phyloP scores from a whole-genome alignment of 805 yeast genomes.

The Clavispora santaluciae region DNA sequence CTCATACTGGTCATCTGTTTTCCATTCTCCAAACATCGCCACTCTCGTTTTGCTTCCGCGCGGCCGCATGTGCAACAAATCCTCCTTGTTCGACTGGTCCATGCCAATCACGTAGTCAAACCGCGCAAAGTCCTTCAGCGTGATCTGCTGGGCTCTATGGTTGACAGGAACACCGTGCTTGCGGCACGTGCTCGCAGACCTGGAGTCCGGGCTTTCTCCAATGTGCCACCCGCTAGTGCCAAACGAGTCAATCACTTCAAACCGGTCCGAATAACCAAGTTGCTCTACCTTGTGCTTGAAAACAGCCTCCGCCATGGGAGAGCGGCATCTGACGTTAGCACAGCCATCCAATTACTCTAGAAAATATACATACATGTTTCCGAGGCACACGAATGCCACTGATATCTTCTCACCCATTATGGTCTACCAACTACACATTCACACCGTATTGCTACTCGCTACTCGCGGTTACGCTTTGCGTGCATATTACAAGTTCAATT shows the following conservation, averaged over 20 bases:
- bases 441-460: slow-evolving; percentile 10
- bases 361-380: slow-evolving; percentile 64
- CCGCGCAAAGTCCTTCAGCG: slow-evolving; percentile 42
- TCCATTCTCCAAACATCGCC: slow-evolving; percentile 78
- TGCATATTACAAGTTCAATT: not conserved
- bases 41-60: slow-evolving; percentile 45
- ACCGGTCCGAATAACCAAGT: slow-evolving; percentile 38
- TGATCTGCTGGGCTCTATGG: slow-evolving; percentile 72
- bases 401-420: slow-evolving; percentile 29
- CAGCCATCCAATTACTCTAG: not conserved
- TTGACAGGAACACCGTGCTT: slow-evolving; percentile 68
- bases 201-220: slow-evolving; percentile 77
- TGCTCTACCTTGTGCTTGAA: slow-evolving; percentile 61
- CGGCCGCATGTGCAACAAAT: slow-evolving; percentile 52
- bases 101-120: slow-evolving; percentile 70
- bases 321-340: slow-evolving; percentile 62
- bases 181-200: slow-evolving; percentile 66
- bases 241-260: slow-evolving; percentile 70
- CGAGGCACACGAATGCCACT: slow-evolving; percentile 88
- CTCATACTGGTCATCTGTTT: slow-evolving; percentile 43
- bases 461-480: slow-evolving; percentile 1
- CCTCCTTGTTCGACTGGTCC: slow-evolving; percentile 56
- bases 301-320: slow-evolving; percentile 98
- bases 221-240: slow-evolving; percentile 84
- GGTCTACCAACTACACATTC: not conserved